Evolutionary conservation across 208 protist genomes (phyloP), one percentile per base, ranked within the genome.

Genomic region (Wallacemonas sp.): DNA sequence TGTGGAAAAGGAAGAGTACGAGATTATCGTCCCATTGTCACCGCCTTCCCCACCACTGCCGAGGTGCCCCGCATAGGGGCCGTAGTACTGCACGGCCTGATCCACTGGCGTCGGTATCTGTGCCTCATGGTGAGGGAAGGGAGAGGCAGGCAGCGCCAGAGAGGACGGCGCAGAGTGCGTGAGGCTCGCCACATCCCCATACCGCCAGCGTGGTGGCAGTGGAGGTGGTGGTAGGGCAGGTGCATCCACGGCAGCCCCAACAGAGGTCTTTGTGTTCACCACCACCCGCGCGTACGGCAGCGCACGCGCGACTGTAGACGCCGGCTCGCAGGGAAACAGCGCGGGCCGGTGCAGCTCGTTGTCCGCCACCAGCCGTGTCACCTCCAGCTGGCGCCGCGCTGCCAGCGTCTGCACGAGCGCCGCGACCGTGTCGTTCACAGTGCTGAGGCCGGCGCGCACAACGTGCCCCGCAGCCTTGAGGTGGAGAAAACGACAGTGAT

Each of bases 1-100:
- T 10, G 57, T 64, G 5, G 29, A 10, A 20, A 59, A 59, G 31
- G 52, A 59, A 3, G 52, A 59, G 20, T 59, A 59, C 52, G 52
- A 59, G 0, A 59, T 59, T 8, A 59, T 25, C n/a, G 52, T 59
- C 4, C 31, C 31, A 4, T 3, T 41, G 3, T 59, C 52, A 1
- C 36, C 36, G 14, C 10, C 36, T 14, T 44, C 32, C 4, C 25
- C 48, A 23, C 48, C 48, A n/a, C n/a, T n/a, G 26, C 31, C 0
- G 3, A 10, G 48, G 16, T 31, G n/a, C n/a, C n/a, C 25, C 3
- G 48, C 20, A 23, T 55, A 55, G 22, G 48, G 48, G 7, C 48
- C 48, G 48, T 55, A 55, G 26, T 55, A 55, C 22, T 31, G 48
- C n/a, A 31, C 48, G 22, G 48, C 4, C 11, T 48, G n/a, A n/a